Base-by-base conservation (phyloP, 768 basidiomycete species). In the Termitomyces titanicus region DNA sequence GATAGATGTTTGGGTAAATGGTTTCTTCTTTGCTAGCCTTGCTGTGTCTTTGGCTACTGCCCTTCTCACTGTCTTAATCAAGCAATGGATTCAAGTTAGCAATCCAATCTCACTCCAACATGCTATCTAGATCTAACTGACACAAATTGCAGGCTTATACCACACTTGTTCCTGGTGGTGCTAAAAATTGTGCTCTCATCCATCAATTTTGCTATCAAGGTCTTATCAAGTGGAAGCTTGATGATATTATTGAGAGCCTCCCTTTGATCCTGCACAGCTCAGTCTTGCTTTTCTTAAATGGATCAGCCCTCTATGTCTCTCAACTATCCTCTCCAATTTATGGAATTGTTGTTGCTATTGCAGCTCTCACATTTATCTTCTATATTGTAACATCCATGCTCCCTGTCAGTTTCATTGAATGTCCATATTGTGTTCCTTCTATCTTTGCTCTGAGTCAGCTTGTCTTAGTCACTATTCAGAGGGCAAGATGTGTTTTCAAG, bases 231-330 rank as follows among this genome's bases (percentile, higher is more conserved):
- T 62, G 61, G 61, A 34, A 25, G n/a, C 49, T 61, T 18, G 40
- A 10, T 20, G n/a, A 24, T 34, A 56, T 61, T 33, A 51, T 61
- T 31, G 54, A 40, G 7, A 12, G 33, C 12, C 57, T 61, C 13
- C 54, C 57, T 9, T 11, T 58, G 8, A 42, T 61, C 24, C 53
- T 61, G n/a, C n/a, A n/a, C n/a, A n/a, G n/a, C n/a, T n/a, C n/a
- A n/a, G n/a, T n/a, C n/a, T n/a, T n/a, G n/a, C n/a, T n/a, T n/a
- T n/a, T n/a, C n/a, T n/a, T n/a, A n/a, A n/a, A n/a, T n/a, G n/a
- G n/a, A n/a, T n/a, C n/a, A n/a, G n/a, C n/a, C n/a, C n/a, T n/a
- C n/a, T n/a, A n/a, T n/a, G n/a, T n/a, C n/a, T n/a, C n/a, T n/a
- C n/a, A n/a, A n/a, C n/a, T n/a, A n/a, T n/a, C n/a, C n/a, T n/a